Conservation (phyloP, 768 basidiomycete genomes). For the Suillus americanus region DNA sequence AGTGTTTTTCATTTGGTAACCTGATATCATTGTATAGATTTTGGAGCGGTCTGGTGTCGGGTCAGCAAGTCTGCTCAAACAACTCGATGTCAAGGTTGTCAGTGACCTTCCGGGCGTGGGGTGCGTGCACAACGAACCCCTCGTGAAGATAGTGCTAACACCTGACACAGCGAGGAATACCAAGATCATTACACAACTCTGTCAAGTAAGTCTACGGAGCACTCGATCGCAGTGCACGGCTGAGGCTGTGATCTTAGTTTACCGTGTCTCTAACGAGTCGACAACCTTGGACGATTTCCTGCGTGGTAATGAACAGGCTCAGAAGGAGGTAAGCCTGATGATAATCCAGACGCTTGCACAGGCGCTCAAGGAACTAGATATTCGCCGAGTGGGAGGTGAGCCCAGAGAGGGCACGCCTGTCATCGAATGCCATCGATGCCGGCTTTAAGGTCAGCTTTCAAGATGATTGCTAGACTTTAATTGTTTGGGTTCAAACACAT, state of each 20-base stretch:
- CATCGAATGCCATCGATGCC: slow-evolving; percentile 73
- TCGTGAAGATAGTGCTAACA: neutral
- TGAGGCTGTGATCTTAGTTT: slow-evolving; percentile 41
- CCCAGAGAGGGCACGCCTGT: slow-evolving; percentile 65
- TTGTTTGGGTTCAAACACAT: slow-evolving; percentile 1
- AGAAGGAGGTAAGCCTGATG: slow-evolving; percentile 43
- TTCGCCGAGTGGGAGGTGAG: slow-evolving; percentile 66
- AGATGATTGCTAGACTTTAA: neutral
- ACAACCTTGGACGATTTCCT: slow-evolving; percentile 68
- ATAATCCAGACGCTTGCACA: neutral
- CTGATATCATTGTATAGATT: slow-evolving; percentile 37
- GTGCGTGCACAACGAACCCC: slow-evolving; percentile 32
- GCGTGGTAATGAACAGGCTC: slow-evolving; percentile 59
- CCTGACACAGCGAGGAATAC: slow-evolving; percentile 54
- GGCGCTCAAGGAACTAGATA: slow-evolving; percentile 30
- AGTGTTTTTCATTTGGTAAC: neutral
- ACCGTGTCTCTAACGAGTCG: slow-evolving; percentile 65
- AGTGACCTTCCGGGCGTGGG: slow-evolving; percentile 73
- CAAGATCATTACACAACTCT: slow-evolving; percentile 76
- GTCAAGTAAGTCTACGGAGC: slow-evolving; percentile 40
- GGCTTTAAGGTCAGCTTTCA: slow-evolving; percentile 57
- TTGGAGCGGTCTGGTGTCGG: slow-evolving; percentile 75
- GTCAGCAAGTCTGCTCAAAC: slow-evolving; percentile 49
- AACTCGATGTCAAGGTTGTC: slow-evolving; percentile 59
- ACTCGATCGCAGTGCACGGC: neutral